A percentile compares a stretch with the other conserved stretches of the same genome.
phyloP scores from a whole-genome alignment of 139 green algal species.

The Nannochloris sp. region DNA sequence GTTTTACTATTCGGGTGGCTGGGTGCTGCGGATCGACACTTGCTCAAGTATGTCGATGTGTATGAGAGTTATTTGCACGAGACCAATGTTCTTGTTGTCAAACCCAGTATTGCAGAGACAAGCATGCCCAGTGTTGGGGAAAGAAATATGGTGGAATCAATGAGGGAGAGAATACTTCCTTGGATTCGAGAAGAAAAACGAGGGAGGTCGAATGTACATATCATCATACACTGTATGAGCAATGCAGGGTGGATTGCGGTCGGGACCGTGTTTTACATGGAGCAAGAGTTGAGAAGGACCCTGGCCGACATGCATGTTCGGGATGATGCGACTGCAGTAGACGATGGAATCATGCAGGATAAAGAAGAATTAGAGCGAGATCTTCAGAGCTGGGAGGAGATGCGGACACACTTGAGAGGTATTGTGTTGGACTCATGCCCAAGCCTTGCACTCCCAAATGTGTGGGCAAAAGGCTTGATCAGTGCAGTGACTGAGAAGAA shows the following conservation, averaged over 20 bases:
- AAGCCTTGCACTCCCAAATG: conserved; percentile 11
- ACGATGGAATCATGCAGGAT: not conserved
- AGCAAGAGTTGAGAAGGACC: not conserved
- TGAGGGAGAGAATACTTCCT: not conserved
- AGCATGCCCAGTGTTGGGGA: conserved; percentile 1
- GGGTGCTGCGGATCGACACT: not conserved
- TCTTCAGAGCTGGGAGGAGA: not conserved
- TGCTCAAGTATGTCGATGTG: conserved; percentile 7
- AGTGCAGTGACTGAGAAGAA: conserved; percentile 22
- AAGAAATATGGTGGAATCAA: not conserved
- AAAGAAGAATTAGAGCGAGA: not conserved
- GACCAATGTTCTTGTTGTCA: not conserved
- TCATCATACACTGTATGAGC: conserved; percentile 23
- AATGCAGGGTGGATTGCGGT: conserved; percentile 39
- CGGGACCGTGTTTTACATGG: conserved; percentile 35
- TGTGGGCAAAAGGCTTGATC: conserved; percentile 22
- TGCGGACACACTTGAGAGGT: conserved; percentile 8
- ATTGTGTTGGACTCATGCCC: conserved; percentile 40
- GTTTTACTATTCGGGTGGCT: conserved; percentile 8
- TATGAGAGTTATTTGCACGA: conserved; percentile 5
- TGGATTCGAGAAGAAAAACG: not conserved
- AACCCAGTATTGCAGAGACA: conserved; percentile 15
- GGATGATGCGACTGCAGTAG: not conserved
- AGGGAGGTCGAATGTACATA: not conserved
- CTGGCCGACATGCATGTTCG: not conserved